Evolutionary conservation across 225 moss, liverwort and hornwort genomes (phyloP).

Genomic region (Lunularia cruciata): DNA sequence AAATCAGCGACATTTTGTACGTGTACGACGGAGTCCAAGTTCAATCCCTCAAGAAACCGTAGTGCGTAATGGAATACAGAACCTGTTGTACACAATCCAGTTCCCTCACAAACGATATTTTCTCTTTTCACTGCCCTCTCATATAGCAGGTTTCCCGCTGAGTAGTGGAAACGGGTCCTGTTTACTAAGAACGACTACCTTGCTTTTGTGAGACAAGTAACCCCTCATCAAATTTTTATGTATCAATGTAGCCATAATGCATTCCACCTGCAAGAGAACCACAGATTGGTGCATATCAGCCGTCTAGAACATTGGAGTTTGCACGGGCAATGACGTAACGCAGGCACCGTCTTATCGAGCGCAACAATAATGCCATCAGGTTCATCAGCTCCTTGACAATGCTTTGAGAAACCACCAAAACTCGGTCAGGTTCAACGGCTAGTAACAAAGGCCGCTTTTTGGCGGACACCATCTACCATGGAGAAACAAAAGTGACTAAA

Average conservation of each 20-base stretch:
- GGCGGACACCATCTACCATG: too few relatives aligned
- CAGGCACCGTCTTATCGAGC: background rate
- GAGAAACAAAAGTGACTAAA: too few relatives aligned
- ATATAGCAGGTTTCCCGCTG: conserved; percentile 38
- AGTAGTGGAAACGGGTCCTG: conserved; percentile 77
- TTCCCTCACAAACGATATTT: too few relatives aligned
- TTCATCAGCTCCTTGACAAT: background rate
- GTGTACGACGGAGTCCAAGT: too few relatives aligned
- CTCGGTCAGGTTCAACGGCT: background rate
- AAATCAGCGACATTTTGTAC: too few relatives aligned
- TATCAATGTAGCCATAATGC: conserved; percentile 83
- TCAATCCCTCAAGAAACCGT: too few relatives aligned
- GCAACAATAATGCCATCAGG: background rate
- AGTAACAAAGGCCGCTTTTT: too few relatives aligned
- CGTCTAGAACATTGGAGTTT: too few relatives aligned
- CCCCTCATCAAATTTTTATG: conserved; percentile 80
- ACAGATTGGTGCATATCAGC: background rate
- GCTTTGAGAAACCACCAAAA: background rate
- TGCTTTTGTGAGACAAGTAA: conserved; percentile 91
- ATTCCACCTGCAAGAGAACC: conserved; percentile 63
- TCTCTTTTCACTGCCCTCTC: background rate
- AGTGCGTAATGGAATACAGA: too few relatives aligned
- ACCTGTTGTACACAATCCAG: too few relatives aligned
- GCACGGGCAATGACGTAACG: background rate
- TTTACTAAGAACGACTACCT: conserved; percentile 93